Conservation (phyloP, 129 eudicot species). For the Heracleum sosnowskyi region DNA sequence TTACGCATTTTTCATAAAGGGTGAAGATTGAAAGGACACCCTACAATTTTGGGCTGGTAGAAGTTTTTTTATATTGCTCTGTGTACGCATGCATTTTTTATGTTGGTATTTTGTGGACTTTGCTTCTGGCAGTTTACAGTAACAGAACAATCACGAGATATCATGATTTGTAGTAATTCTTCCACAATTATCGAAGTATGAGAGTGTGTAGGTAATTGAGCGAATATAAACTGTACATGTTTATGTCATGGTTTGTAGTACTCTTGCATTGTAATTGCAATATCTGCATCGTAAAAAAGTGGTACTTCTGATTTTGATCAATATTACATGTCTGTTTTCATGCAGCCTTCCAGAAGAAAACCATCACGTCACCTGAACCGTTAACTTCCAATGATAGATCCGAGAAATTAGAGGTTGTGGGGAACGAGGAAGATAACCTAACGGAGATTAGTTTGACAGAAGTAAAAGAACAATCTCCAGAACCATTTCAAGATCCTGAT, state of each 20-base stretch:
- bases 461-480: constrained; percentile 15
- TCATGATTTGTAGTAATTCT: too few species aligned
- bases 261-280: not conserved
- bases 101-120: not conserved
- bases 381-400: constrained; percentile 17
- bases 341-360: constrained; percentile 54
- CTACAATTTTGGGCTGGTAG: not conserved
- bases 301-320: not conserved
- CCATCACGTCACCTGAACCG: constrained; percentile 19
- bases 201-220: not conserved
- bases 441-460: constrained; percentile 26
- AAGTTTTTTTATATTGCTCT: not conserved
- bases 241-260: not conserved
- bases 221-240: not conserved
- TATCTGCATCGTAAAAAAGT: not conserved
- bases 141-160: too few species aligned
- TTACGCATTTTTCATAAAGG: not conserved
- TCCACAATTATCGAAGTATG: not conserved
- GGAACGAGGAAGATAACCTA: constrained; percentile 24
- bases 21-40: not conserved
- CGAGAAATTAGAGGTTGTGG: constrained; percentile 21
- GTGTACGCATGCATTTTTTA: not conserved
- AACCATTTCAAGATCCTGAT: constrained; percentile 19
- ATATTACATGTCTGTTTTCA: constrained; percentile 11
- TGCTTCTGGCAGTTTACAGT: not conserved